Evolutionary conservation across 345 rosid genomes (phyloP), one percentile per base, ranked within the genome.

Genomic region (Hibiscus mutabilis): DNA sequence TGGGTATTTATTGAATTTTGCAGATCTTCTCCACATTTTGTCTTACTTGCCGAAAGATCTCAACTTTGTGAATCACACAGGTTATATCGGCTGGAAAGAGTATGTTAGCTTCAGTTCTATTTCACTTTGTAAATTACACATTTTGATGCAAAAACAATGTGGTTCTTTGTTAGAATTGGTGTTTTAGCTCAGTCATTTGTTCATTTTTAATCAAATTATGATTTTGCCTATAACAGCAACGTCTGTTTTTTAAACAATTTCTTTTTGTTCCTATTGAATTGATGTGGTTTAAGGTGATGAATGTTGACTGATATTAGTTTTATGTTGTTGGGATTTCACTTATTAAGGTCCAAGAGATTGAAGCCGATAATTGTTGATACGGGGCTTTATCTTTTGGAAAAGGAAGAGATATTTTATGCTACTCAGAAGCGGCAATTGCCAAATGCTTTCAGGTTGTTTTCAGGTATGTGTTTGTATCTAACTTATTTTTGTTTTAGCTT

Each of bases 81-180:
- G 91, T 84, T 88, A 95, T 86, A 83, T 92, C 83, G 99, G 96
- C 74, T 84, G 99, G 98, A 89, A 81, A 90, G 98, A 95, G 98
- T 95, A 92, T 60, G 91, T 58, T 52, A 35, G 9, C 72, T 47
- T 73, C 44, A 24, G 47, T 60, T 69, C 19, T 47, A n/a, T 64
- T 65, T 72, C 64, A 31, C 12, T 65, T 60, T 44, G 37, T 13
- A 22, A 13, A 22, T 3, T 65, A 21, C 13, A 14, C 16, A 44
- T 65, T 65, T 13, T 4, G 5, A 46, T 66, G 16, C 57, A 15
- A 24, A 47, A 47, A 1, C 42, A 4, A 24, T 44, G 24, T 67
- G n/a, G 44, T 27, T 22, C 19, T 24, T 44, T 46, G 6, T 24
- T 46, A 46, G 21, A 65, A 64, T 40, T 19, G 56, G 35, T 24